Evolutionary conservation across 805 yeast genomes (phyloP).

Genomic region (Helenozyma baotianmanensis): DNA sequence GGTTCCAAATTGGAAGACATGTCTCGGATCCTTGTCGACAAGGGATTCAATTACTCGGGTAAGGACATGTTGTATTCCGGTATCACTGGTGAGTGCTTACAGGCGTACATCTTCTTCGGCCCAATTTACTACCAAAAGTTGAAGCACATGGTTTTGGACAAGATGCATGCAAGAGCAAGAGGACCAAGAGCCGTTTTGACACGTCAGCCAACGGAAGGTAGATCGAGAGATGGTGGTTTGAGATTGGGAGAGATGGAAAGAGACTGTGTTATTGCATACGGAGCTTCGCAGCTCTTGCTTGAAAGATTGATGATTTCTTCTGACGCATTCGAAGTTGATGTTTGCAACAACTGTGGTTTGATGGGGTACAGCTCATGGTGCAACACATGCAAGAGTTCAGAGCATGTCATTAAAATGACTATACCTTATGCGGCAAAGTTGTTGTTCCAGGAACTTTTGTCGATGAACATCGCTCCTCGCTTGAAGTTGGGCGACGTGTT

Average conservation of each 20-base stretch:
- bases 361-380: constrained; percentile 99
- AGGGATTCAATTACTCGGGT: constrained; percentile 93
- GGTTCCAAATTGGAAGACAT: constrained; percentile 95
- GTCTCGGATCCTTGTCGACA: constrained; percentile 83
- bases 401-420: constrained; percentile 84
- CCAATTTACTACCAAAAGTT: constrained; percentile 97
- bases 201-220: constrained; percentile 92
- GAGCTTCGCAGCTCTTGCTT: constrained; percentile 80
- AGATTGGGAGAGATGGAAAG: constrained; percentile 99
- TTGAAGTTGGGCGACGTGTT: constrained; percentile 85
- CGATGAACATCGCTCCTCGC: constrained; percentile 99
- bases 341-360: constrained; percentile 89
- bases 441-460: constrained; percentile 90
- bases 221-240: constrained; percentile 98
- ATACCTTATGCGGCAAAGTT: constrained; percentile 99
- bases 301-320: constrained; percentile 96
- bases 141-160: constrained; percentile 98
- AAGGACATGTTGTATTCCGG: constrained; percentile 98
- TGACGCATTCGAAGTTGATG: constrained; percentile 96
- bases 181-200: constrained; percentile 98
- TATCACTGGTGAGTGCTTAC: constrained; percentile 93
- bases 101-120: constrained; percentile 97
- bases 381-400: constrained; percentile 89
- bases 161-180: constrained; percentile 99
- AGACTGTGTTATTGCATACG: constrained; percentile 99